Evolutionary conservation across 2,329 filamentous ascomycete species (phyloP).

Genomic region (Paracamarosporium sp.): DNA sequence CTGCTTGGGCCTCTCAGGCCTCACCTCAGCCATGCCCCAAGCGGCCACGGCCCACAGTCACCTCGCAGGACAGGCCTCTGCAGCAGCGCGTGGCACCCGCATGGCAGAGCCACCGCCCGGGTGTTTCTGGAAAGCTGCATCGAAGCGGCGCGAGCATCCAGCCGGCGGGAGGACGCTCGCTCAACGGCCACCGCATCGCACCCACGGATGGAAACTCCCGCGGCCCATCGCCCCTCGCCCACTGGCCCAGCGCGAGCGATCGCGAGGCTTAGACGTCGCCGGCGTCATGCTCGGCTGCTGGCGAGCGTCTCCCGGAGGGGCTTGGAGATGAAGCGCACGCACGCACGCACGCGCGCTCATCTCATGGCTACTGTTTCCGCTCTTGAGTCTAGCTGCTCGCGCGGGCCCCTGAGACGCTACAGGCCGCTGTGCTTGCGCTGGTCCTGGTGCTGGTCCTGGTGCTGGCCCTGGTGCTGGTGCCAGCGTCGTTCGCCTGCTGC

Average conservation of each 20-base stretch:
- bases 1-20: slow-evolving; percentile 7
- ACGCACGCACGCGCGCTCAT: slow-evolving; percentile 20
- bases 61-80: slow-evolving; percentile 9
- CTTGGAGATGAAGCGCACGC: slow-evolving; percentile 27
- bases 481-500: slow-evolving; percentile 8
- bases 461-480: slow-evolving; percentile 18
- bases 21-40: slow-evolving; percentile 15
- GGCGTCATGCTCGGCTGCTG: slow-evolving; percentile 10
- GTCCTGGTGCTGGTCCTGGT: too few relatives aligned
- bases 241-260: slow-evolving; percentile 11
- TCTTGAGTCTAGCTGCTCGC: slow-evolving; percentile 22
- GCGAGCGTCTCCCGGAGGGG: slow-evolving; percentile 23
- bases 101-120: slow-evolving; percentile 6
- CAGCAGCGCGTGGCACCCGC: slow-evolving; percentile 12
- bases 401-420: slow-evolving; percentile 23
- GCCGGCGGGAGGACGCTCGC: not conserved
- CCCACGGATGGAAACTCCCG: not conserved
- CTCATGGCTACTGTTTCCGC: slow-evolving; percentile 10
- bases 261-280: slow-evolving; percentile 25
- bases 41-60: slow-evolving; percentile 23
- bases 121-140: slow-evolving; percentile 3
- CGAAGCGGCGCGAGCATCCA: slow-evolving; percentile 10
- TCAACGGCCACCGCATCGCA: not conserved
- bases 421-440: slow-evolving; percentile 27
- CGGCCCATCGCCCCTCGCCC: not conserved